phyloP scores from a whole-genome alignment of 2,329 filamentous ascomycete species.

The Amauroascus niger region DNA sequence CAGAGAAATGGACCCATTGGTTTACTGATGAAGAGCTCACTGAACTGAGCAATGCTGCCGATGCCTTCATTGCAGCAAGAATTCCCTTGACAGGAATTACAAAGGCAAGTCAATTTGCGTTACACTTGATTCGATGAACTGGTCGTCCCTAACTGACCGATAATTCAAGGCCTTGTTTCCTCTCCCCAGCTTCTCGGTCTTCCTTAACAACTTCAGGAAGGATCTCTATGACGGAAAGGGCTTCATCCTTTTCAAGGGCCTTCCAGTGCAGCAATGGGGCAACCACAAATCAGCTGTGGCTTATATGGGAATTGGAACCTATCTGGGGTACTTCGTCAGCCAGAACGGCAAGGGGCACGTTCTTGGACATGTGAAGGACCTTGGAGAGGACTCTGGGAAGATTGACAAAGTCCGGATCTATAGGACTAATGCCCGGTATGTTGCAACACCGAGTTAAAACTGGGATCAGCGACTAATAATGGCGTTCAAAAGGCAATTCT shows the following conservation, averaged over 20 bases:
- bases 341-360: constrained; percentile 81
- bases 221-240: constrained; percentile 76
- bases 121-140: background rate
- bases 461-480: background rate
- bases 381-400: constrained; percentile 68
- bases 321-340: constrained; percentile 78
- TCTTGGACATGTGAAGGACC: constrained; percentile 79
- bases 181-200: constrained; percentile 47
- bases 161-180: constrained; percentile 47
- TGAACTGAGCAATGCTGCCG: constrained; percentile 57
- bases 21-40: constrained; percentile 57
- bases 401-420: constrained; percentile 87
- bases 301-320: constrained; percentile 82
- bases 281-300: constrained; percentile 70
- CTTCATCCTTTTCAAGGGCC: constrained; percentile 80
- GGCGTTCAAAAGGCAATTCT: constrained; percentile 60
- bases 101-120: constrained; percentile 35
- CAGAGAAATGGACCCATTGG: constrained; percentile 62
- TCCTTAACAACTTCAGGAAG: constrained; percentile 48
- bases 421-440: constrained; percentile 63
- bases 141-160: constrained; percentile 8
- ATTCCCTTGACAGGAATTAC: constrained; percentile 63
- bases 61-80: constrained; percentile 56
- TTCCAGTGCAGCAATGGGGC: constrained; percentile 68
- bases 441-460: background rate